Conservation (phyloP, 2,329 filamentous ascomycete species). For the Geosmithia putterillii region DNA sequence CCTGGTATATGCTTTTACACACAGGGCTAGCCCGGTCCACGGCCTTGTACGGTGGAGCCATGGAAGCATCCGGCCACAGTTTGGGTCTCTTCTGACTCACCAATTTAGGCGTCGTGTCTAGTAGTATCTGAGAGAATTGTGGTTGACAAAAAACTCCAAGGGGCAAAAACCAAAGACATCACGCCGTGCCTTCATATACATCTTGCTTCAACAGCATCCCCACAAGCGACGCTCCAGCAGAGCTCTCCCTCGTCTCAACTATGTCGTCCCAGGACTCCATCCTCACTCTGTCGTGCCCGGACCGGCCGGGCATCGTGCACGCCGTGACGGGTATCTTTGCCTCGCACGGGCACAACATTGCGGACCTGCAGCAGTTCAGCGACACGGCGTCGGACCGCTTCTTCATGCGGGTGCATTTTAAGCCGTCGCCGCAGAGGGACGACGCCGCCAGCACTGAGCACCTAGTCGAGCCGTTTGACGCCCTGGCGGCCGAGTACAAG, state of each 20-base stretch:
- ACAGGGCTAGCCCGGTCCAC: not conserved
- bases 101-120: not conserved
- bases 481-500: slow-evolving; percentile 48
- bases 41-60: slow-evolving; percentile 1
- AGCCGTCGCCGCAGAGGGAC: slow-evolving; percentile 34
- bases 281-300: slow-evolving; percentile 72
- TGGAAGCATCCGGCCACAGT: not conserved
- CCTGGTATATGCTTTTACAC: not conserved
- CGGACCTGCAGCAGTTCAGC: slow-evolving; percentile 76
- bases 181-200: too few species aligned
- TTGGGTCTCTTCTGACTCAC: not conserved
- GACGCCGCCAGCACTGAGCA: slow-evolving; percentile 28
- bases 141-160: not conserved
- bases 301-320: slow-evolving; percentile 76
- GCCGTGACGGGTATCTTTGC: slow-evolving; percentile 71
- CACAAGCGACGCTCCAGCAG: not conserved
- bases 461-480: slow-evolving; percentile 42
- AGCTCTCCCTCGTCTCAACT: too few species aligned
- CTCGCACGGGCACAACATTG: slow-evolving; percentile 62
- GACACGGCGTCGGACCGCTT: slow-evolving; percentile 64
- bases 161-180: too few species aligned
- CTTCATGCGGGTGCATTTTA: slow-evolving; percentile 84
- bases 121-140: not conserved
- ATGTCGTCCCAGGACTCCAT: slow-evolving; percentile 41
- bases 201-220: slow-evolving; percentile 3